Percentiles rank a stretch among this genome's conserved stretches.
These are phyloP conservation scores for Trypanosoma avium DNA, from an alignment of 208 protist genomes.

Conservation along the genomic window DNA sequence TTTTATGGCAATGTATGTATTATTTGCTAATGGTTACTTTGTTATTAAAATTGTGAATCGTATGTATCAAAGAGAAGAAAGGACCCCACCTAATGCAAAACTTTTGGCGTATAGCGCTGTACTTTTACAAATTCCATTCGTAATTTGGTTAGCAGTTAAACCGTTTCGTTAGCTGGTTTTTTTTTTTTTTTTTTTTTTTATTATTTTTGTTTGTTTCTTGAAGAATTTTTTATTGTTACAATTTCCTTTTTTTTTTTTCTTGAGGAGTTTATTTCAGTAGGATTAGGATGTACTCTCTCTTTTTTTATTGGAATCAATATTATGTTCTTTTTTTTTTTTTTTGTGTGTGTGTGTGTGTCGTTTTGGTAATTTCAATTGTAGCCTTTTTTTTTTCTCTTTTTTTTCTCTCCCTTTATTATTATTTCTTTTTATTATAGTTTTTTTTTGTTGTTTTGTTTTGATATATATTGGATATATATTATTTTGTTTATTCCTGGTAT, in stretches of 20 bases:
- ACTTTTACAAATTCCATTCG: constrained; percentile 42
- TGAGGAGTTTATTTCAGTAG: no score
- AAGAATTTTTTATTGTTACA: neutral
- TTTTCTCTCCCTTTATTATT: constrained; percentile 7
- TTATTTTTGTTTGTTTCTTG: neutral
- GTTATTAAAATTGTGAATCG: constrained; percentile 30
- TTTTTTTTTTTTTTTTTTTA: neutral
- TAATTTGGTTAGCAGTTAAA: constrained; percentile 54
- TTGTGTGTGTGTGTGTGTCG: constrained; percentile 14
- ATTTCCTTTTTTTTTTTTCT: neutral
- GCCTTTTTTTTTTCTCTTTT: constrained; percentile 17
- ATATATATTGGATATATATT: no score
- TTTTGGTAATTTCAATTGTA: no score
- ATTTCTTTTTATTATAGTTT: constrained; percentile 7
- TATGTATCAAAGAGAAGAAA: constrained; percentile 39
- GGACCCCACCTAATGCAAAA: constrained; percentile 40
- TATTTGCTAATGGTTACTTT: constrained; percentile 55
- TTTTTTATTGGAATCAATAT: no score
- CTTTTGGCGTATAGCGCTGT: constrained; percentile 49
- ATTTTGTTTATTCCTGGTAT: no score
- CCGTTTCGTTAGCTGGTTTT: constrained; percentile 31
- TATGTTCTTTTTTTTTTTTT: constrained; percentile 23
- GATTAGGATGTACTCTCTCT: no score
- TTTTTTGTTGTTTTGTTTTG: no score
- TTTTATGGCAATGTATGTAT: constrained; percentile 41